These are phyloP conservation scores for Plasmodium falciparum DNA, from an alignment of 169 alveolate genomes.

Conservation along the genomic window DNA sequence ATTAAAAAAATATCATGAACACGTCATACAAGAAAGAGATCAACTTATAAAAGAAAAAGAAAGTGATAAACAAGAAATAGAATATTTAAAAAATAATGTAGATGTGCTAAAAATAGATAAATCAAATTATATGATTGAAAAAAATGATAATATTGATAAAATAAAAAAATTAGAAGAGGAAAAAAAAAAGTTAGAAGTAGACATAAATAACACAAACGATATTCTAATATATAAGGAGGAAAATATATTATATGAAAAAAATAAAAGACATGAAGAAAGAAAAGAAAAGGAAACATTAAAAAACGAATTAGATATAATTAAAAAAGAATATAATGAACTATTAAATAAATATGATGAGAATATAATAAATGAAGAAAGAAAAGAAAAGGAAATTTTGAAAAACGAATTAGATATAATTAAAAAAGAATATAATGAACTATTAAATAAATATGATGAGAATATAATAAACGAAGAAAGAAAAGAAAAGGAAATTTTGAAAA, in stretches of 20 bases:
- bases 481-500: neutral
- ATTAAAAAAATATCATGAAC: neutral
- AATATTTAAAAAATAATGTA: neutral
- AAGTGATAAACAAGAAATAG: neutral
- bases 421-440: slow-evolving; percentile 10
- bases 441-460: slow-evolving; percentile 4
- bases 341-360: neutral
- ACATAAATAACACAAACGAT: neutral
- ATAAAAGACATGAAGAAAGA: neutral
- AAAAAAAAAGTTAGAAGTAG: neutral
- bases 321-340: neutral
- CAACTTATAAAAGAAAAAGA: neutral
- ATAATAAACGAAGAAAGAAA: neutral
- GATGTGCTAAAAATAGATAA: neutral
- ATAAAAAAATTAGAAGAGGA: neutral
- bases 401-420: neutral
- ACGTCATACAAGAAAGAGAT: neutral
- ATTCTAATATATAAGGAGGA: too few species aligned
- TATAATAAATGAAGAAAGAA: too few species aligned
- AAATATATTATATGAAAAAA: too few species aligned
- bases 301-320: too few species aligned
- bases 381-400: neutral
- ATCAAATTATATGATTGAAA: neutral
- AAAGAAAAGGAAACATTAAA: slow-evolving; percentile 4
- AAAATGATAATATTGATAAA: neutral